Evolutionary conservation across 495 filamentous ascomycete species (phyloP).

Genomic region (Daldinia loculata): DNA sequence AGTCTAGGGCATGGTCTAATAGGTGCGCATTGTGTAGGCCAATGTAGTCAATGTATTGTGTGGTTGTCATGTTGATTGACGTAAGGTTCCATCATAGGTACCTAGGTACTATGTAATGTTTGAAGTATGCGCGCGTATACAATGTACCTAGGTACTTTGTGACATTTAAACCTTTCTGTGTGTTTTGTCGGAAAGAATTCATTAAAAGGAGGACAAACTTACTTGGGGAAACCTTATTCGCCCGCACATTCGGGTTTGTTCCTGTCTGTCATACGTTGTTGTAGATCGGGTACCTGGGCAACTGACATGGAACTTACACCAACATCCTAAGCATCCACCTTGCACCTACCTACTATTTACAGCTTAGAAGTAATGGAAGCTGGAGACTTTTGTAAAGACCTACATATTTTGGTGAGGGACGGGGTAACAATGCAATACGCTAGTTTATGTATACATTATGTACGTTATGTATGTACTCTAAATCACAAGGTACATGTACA

Average conservation of each 20-base stretch:
- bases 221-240: conserved; percentile 42
- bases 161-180: conserved; percentile 3
- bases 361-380: conserved; percentile 28
- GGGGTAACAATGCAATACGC: conserved; percentile 29
- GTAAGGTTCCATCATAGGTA: conserved; percentile 40
- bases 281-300: conserved; percentile 43
- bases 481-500: conserved; percentile 13
- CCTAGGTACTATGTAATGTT: neutral
- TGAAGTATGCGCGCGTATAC: neutral
- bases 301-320: neutral
- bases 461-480: conserved; percentile 1
- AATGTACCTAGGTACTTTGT: conserved; percentile 10
- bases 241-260: conserved; percentile 33
- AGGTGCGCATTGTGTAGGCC: conserved; percentile 1
- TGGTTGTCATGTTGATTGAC: conserved; percentile 42
- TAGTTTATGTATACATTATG: conserved; percentile 10
- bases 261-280: conserved; percentile 39
- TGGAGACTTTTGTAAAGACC: conserved; percentile 15
- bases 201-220: conserved; percentile 34
- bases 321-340: conserved; percentile 21
- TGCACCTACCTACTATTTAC: conserved; percentile 31
- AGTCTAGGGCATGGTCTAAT: neutral
- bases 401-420: conserved; percentile 16
- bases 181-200: conserved; percentile 34
- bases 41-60: conserved; percentile 22